Conservation (phyloP, 495 filamentous ascomycete species). For the Penicillium daleae region DNA sequence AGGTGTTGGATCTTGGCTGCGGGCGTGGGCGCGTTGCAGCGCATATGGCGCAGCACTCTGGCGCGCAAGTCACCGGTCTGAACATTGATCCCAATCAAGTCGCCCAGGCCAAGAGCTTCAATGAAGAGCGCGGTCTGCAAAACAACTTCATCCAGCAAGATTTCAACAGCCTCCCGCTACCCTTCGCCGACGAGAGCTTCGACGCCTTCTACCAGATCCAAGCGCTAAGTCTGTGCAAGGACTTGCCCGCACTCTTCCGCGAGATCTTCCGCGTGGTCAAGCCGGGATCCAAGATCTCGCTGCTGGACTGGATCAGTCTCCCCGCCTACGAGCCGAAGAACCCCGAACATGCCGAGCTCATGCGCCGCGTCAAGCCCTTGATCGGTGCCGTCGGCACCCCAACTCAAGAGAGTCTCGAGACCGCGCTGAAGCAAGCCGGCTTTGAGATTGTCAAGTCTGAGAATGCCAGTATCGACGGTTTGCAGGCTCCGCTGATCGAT, state of each 20-base stretch:
- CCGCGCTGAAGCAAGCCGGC: conserved; percentile 54
- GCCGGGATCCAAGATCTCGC: conserved; percentile 59
- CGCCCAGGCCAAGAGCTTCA: conserved; percentile 58
- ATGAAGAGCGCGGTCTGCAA: conserved; percentile 47
- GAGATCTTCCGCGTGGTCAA: conserved; percentile 62
- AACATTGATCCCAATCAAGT: conserved; percentile 68
- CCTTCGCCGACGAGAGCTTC: conserved; percentile 58
- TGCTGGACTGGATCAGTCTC: conserved; percentile 64
- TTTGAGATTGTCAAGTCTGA: conserved; percentile 58
- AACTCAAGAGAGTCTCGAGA: conserved; percentile 56
- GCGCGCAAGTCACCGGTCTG: conserved; percentile 60
- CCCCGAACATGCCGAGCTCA: conserved; percentile 57
- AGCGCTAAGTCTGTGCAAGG: conserved; percentile 63
- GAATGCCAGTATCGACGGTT: conserved; percentile 60
- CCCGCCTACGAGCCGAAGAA: conserved; percentile 59
- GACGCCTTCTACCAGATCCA: conserved; percentile 70
- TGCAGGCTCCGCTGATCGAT: conserved; percentile 63
- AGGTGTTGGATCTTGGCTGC: conserved; percentile 62
- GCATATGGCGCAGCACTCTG: conserved; percentile 60
- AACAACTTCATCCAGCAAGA: conserved; percentile 61
- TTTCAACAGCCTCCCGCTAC: conserved; percentile 62
- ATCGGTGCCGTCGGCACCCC: conserved; percentile 67
- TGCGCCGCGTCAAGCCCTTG: conserved; percentile 64
- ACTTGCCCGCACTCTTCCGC: conserved; percentile 52
- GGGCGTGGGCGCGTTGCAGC: conserved; percentile 64